Evolutionary conservation across 306 rosid species (phyloP), one percentile per base, ranked within the genome.

Genomic region (Sicyos edulis): DNA sequence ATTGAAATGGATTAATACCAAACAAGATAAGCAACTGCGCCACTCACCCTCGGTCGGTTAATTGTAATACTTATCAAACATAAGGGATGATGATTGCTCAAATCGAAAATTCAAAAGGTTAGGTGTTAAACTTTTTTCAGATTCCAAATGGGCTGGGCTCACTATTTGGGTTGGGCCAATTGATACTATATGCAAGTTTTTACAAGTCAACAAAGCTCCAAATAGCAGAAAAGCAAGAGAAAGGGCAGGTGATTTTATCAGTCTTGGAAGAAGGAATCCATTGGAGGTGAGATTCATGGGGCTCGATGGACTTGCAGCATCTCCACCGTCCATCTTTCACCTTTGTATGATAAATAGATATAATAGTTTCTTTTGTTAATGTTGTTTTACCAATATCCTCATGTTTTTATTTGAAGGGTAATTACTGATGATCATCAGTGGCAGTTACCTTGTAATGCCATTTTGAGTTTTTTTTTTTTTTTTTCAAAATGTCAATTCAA

Each of bases 111-210:
- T n/a, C n/a, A n/a, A n/a, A n/a, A n/a, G n/a, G n/a, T n/a, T n/a
- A n/a, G n/a, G n/a, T n/a, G n/a, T n/a, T n/a, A n/a, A n/a, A n/a
- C n/a, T n/a, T n/a, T 26, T 71, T 1, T 66, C 90, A 93, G 98
- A 78, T 86, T 78, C 98, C 98, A 21, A 93, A 93, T 82, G 97
- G 88, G 63, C 73, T 90, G 40, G 98, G 97, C 7, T 65, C 87
- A 34, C 6, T 85, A 42, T 77, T 88, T 45, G 73, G 95, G 6
- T 11, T 76, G 73, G 92, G 81, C 32, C 98, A 90, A 17, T 81
- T 93, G 81, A 67, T 82, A 75, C 83, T 93, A 4, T 93, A 90
- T 50, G 96, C 86, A 4, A 81, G 91, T 32, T 93, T 75, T 75
- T 90, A 88, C 89, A 88, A 86, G 78, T 85, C 96, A 0, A 93